These are phyloP conservation scores for Lathyrus oleraceus DNA, from an alignment of 306 rosid species.

Conservation along the genomic window DNA sequence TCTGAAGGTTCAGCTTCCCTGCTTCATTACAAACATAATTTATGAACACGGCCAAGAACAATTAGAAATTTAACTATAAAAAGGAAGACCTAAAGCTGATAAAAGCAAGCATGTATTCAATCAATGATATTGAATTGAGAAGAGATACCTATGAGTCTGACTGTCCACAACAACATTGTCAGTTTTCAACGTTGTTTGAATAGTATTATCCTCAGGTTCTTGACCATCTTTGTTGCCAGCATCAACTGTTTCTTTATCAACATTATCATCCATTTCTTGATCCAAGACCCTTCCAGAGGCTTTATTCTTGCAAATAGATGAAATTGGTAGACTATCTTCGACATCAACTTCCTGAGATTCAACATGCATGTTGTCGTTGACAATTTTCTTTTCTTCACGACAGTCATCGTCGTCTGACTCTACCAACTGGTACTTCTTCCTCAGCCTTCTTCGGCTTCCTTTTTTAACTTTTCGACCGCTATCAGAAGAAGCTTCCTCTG, in stretches of 20 bases:
- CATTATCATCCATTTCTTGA: constrained; percentile 42
- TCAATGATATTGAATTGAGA: constrained; percentile 18
- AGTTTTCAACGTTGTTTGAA: constrained; percentile 31
- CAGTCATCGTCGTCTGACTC: constrained; percentile 55
- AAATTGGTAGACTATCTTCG: constrained; percentile 54
- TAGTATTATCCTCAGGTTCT: constrained; percentile 32
- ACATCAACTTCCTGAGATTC: constrained; percentile 42
- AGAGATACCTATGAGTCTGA: constrained; percentile 43
- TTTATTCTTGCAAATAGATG: constrained; percentile 47
- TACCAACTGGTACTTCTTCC: constrained; percentile 54
- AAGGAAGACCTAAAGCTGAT: neutral
- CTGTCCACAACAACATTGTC: constrained; percentile 38
- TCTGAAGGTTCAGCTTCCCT: constrained; percentile 33
- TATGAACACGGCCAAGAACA: constrained; percentile 21
- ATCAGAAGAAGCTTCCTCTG: constrained; percentile 46
- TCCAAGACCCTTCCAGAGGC: constrained; percentile 31
- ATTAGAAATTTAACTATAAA: neutral
- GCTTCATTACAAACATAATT: constrained; percentile 28
- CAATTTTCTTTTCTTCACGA: constrained; percentile 33
- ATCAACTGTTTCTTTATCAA: constrained; percentile 37
- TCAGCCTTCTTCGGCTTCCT: constrained; percentile 44
- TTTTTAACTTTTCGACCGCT: constrained; percentile 40
- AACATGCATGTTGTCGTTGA: constrained; percentile 19
- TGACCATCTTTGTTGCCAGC: constrained; percentile 41
- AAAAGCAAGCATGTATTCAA: constrained; percentile 13